Evolutionary conservation across 2,329 filamentous ascomycete genomes (phyloP).

Genomic region (Apiospora sp.): DNA sequence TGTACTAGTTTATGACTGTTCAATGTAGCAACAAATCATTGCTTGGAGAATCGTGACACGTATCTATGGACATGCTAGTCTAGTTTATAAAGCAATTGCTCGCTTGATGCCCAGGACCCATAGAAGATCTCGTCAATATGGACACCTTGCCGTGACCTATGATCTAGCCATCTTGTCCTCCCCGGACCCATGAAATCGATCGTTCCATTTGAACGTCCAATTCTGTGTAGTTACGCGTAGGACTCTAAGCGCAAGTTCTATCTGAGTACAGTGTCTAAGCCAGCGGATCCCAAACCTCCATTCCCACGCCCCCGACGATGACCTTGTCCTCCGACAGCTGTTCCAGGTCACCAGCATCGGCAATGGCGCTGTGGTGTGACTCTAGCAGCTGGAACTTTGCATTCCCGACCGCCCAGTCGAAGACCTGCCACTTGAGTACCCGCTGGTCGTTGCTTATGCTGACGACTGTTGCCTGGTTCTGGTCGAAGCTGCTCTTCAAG

Average conservation of each 20-base stretch:
- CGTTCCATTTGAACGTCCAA: too few relatives aligned
- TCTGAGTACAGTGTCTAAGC: background rate
- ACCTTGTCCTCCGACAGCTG: constrained; percentile 39
- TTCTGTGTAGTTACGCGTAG: background rate
- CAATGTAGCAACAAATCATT: too few relatives aligned
- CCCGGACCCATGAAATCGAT: too few relatives aligned
- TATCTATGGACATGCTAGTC: too few relatives aligned
- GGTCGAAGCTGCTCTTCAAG: constrained; percentile 34
- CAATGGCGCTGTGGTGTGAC: constrained; percentile 65
- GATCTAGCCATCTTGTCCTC: too few relatives aligned
- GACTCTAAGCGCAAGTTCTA: background rate
- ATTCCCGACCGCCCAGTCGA: constrained; percentile 29
- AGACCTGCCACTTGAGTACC: constrained; percentile 61
- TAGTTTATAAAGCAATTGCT: too few relatives aligned
- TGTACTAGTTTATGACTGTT: too few relatives aligned
- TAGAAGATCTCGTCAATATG: too few relatives aligned
- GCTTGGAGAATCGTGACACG: too few relatives aligned
- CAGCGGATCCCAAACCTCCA: constrained; percentile 29
- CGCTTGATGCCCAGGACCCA: too few relatives aligned
- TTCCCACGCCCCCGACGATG: constrained; percentile 26
- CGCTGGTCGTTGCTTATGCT: constrained; percentile 69
- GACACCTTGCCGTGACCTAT: too few relatives aligned
- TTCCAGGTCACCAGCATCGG: constrained; percentile 64
- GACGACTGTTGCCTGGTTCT: constrained; percentile 43
- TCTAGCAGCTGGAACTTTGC: constrained; percentile 51